A percentile compares a stretch with the other conserved stretches of the same genome.
Conservation (phyloP, 176 grass and related monocot genomes). For the Thalia dealbata region DNA sequence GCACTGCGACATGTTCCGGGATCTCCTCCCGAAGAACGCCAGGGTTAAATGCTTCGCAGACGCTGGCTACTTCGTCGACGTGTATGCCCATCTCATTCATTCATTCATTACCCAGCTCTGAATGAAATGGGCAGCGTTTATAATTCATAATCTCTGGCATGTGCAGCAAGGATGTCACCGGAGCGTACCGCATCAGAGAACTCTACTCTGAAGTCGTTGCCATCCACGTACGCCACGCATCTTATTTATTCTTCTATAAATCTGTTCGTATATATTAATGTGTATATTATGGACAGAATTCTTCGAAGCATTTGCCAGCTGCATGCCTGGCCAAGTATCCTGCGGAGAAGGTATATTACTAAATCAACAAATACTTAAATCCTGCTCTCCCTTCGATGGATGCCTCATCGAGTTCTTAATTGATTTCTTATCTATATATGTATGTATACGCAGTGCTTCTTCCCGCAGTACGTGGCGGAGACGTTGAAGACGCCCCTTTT, state of each 20-base stretch:
- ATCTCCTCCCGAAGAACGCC: conserved; percentile 43
- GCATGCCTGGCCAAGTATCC: conserved; percentile 67
- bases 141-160: too few relatives aligned
- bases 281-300: too few relatives aligned
- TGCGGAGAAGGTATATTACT: conserved; percentile 65
- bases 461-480: conserved; percentile 69
- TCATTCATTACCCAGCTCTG: too few relatives aligned
- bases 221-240: conserved; percentile 60
- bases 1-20: conserved; percentile 65
- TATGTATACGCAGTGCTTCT: conserved; percentile 89
- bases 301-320: conserved; percentile 55
- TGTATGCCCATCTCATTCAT: too few relatives aligned
- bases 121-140: too few relatives aligned
- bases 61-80: conserved; percentile 79
- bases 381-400: too few relatives aligned
- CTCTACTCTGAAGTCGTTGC: conserved; percentile 31
- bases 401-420: too few relatives aligned
- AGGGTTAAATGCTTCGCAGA: conserved; percentile 82
- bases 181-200: conserved; percentile 30
- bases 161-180: conserved; percentile 38
- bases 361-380: too few relatives aligned
- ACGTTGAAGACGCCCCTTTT: conserved; percentile 74
- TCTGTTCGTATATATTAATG: too few relatives aligned
- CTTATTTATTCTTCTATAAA: conserved; percentile 8
- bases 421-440: too few relatives aligned